Conservation (phyloP, 2,329 filamentous ascomycete genomes). For the Diaporthe australafricana region DNA sequence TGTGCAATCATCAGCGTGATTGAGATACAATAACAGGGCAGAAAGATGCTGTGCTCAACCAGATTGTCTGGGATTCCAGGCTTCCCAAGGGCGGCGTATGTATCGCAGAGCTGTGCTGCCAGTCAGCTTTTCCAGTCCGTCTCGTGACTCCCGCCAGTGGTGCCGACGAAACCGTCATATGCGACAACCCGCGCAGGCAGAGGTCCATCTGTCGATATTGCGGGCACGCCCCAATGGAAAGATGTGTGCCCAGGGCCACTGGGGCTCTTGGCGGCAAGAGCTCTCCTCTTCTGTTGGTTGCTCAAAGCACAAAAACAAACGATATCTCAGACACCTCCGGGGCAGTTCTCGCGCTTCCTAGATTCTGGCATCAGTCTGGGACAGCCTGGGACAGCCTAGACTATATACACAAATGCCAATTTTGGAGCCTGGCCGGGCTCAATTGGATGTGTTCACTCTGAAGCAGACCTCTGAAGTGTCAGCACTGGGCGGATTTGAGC, state of each 20-base stretch:
- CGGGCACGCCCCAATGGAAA: not conserved
- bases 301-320: too few species aligned
- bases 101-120: not conserved
- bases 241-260: not conserved
- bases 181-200: not conserved
- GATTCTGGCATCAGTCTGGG: too few species aligned
- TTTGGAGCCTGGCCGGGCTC: not conserved
- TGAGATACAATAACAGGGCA: too few species aligned
- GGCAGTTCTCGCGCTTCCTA: not conserved
- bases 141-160: not conserved
- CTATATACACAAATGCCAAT: not conserved
- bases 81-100: not conserved
- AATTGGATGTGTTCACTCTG: too few species aligned
- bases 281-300: not conserved
- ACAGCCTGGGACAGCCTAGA: not conserved
- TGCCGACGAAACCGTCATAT: not conserved
- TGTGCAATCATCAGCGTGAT: not conserved
- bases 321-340: not conserved
- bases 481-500: not conserved
- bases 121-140: not conserved
- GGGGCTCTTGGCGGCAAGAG: not conserved
- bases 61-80: too few species aligned
- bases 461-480: not conserved
- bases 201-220: too few species aligned
- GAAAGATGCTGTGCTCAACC: too few species aligned